Evolutionary conservation across 2,329 filamentous ascomycete species (phyloP), one percentile per base, ranked within the genome.

Genomic region (Colletotrichum tropicicola): DNA sequence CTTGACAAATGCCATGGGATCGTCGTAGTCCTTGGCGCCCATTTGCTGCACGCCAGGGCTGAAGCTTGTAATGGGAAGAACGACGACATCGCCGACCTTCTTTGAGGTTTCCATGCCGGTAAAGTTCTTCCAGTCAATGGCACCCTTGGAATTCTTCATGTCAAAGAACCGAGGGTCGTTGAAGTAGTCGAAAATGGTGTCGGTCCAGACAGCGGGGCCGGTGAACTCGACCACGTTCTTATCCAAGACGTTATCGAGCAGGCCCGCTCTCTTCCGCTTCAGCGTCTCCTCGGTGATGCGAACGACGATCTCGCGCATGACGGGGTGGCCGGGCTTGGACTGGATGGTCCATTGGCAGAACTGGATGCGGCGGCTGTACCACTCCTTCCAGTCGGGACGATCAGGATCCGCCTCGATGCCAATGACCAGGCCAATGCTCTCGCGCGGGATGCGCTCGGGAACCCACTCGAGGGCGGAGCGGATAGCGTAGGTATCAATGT

Each of bases 261-360:
- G 83, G 19, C 92, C 92, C 7, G 82, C 78, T 57, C 83, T 83
- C 83, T 97, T 94, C 79, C 91, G 87, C 64, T 85, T 83, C 52
- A 98, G 82, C 0, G 94, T 92, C 75, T 94, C 89, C 68, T 92
- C 86, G 0, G 95, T 97, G 73, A 99, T 94, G 70, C 90, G 91
- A 13, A 91, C 85, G 30, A 99, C 93, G 66, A 97, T 88, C 66
- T 98, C 93, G 67, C 94, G 89, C 63, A 99, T 85, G 12, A 97
- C 89, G 0, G 96, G 96, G 76, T 99, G 96, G 10, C 96, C 96
- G 0, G 95, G 92, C 79, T 99, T 99, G 61, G 92, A 84, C 78
- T 98, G 95, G 68, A 99, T 98, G 1, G 96, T 99, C 96, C 96
- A 99, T 78, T 99, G 96, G 80, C 96, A 99, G 79, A 99, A 98